Evolutionary conservation across 257 asterid genomes (phyloP), one percentile per base, ranked within the genome.

Genomic region (Ophiorrhiza pumila): DNA sequence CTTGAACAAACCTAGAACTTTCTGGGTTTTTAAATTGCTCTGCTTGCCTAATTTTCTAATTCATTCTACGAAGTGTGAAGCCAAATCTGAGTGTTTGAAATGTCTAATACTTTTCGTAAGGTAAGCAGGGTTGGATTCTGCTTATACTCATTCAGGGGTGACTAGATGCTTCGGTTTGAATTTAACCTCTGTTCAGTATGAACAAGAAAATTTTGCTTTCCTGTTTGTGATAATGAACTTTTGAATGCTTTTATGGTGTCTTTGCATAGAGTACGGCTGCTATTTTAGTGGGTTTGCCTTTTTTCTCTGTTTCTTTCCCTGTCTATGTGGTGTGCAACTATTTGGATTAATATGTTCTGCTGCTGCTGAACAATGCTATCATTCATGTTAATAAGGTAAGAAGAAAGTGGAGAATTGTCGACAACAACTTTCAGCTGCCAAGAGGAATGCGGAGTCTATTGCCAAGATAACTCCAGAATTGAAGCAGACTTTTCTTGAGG

Each of bases 401-500:
- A 74, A 49, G 49, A 77, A 74, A 56, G 69, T 71, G 37, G 90
- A 79, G 74, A 71, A 75, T 62, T 71, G 80, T 64, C 82, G 85
- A 55, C 78, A 69, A 59, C 84, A 82, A 79, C 82, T 91, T 49
- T 46, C 72, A 68, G 86, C 41, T 74, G 95, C 97, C 83, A 84
- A 85, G 87, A 80, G 76, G 72, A 63, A 74, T 74, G 99, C 99
- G 45, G 90, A 94, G 71, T 88, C 95, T 61, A 79, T 88, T 77
- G 92, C 95, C 64, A 39, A 71, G 60, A 71, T 94, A 59, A 90
- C 97, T 77, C 83, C 88, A 50, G 92, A 86, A 74, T 92, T 88
- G 70, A 66, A 85, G 84, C 80, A 78, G 77, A 92, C 95, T 49
- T 94, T 94, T 83, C 78, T 80, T 69, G 88, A 94, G 98, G 98